Evolutionary conservation across 2,329 filamentous ascomycete genomes (phyloP), one percentile per base, ranked within the genome.

Genomic region (Cylindrodendrum hubeiense): DNA sequence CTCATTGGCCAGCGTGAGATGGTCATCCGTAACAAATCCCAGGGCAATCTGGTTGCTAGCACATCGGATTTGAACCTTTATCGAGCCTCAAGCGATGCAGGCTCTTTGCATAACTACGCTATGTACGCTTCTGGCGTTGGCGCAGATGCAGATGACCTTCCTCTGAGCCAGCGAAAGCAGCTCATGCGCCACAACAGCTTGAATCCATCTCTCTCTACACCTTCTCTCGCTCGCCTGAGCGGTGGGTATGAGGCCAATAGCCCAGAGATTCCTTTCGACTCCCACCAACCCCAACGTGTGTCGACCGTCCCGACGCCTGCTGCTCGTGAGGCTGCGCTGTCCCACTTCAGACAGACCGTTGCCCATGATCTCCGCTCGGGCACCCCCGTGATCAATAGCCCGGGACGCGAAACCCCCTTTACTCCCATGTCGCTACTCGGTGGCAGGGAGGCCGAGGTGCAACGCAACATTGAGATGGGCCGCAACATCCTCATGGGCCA

Each of bases 331-430:
- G 83, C 86, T 0, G 86, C 88, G 64, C 84, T 94, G 30, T 88
- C 90, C 22, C 87, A 82, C 56, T 94, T 93, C 85, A 86, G 92
- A 53, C 86, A 88, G 68, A 90, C 87, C 1, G 83, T 93, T 2
- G 86, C 88, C 21, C 84, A 89, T 13, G 90, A 93, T 47, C 80
- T 91, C n/a, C 82, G 84, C 24, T 74, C 80, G 3, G 79, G 77
- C 13, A 78, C 79, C 5, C 79, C 81, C 6, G 74, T 79, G 15
- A 69, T 79, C 12, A 73, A 67, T 13, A 69, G 66, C 33, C 66
- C 73, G 24, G 79, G 79, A 4, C 80, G 81, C 9, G 82, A 84
- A 53, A 79, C 79, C 1, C 79, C 80, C 8, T 79, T 84, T 50
- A 69, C 76, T 5, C 74, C 77, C 1, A 73, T 76, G 5, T 78